Conservation (phyloP, 2,329 filamentous ascomycete species). For the Teratosphaeria epicoccoides region DNA sequence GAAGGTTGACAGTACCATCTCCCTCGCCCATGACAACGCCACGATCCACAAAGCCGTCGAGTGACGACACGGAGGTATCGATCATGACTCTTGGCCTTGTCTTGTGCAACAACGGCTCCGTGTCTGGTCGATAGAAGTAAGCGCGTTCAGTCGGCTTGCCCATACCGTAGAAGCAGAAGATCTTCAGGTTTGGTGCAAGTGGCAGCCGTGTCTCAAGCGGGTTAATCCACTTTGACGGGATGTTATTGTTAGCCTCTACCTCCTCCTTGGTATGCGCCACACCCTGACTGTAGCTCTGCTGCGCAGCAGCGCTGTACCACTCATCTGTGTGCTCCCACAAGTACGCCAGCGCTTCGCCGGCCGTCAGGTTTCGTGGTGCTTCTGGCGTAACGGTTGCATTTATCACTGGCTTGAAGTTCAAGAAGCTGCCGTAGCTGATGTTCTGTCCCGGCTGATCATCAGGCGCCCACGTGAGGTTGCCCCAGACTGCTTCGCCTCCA, state of each 20-base stretch:
- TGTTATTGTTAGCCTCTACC: constrained; percentile 54
- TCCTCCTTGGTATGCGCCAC: constrained; percentile 69
- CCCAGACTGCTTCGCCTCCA: constrained; percentile 91
- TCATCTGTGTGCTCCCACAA: constrained; percentile 66
- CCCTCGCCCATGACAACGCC: constrained; percentile 94
- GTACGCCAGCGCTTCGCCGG: constrained; percentile 65
- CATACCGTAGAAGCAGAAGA: constrained; percentile 95
- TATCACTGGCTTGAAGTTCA: constrained; percentile 60
- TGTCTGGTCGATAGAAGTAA: constrained; percentile 78
- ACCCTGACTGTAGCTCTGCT: constrained; percentile 73
- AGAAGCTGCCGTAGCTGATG: constrained; percentile 64
- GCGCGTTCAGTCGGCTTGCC: constrained; percentile 87
- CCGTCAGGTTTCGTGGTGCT: constrained; percentile 58
- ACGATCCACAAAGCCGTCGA: constrained; percentile 56
- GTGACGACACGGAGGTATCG: constrained; percentile 57
- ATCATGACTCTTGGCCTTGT: constrained; percentile 54
- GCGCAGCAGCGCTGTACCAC: constrained; percentile 72
- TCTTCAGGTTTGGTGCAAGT: constrained; percentile 76
- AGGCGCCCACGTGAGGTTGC: constrained; percentile 74
- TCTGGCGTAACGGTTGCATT: constrained; percentile 47
- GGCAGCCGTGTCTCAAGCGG: constrained; percentile 82
- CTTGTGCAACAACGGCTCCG: constrained; percentile 46
- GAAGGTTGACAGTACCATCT: constrained; percentile 87
- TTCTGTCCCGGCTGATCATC: constrained; percentile 70
- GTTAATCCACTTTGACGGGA: constrained; percentile 78